Evolutionary conservation across 2,329 filamentous ascomycete genomes (phyloP).

Genomic region (Claviceps maximensis): DNA sequence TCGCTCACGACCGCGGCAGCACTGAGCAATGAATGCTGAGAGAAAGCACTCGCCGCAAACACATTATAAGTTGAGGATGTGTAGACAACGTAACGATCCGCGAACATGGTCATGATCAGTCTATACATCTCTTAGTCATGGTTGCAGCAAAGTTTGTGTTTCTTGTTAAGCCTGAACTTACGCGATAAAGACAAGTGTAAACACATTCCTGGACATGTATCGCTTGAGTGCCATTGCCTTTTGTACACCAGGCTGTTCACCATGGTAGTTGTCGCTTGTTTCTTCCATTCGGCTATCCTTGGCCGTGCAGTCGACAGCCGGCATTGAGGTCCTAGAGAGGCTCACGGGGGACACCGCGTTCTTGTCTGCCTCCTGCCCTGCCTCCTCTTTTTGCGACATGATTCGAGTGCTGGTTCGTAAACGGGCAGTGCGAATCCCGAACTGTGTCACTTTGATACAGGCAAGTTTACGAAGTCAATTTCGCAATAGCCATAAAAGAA

Average conservation of each 20-base stretch:
- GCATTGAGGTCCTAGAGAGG: not conserved
- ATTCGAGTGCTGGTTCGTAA: not conserved
- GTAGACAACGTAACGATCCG: conserved; percentile 18
- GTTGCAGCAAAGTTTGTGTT: not conserved
- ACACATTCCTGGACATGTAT: conserved; percentile 14
- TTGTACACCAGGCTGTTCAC: conserved; percentile 2
- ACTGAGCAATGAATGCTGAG: conserved; percentile 34
- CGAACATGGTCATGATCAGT: conserved; percentile 18
- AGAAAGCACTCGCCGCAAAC: conserved; percentile 25
- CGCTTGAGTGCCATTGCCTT: conserved; percentile 10
- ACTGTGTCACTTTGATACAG: not conserved
- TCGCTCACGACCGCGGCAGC: conserved; percentile 28
- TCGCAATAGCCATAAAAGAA: not conserved
- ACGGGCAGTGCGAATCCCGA: no score
- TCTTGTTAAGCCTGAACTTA: not conserved
- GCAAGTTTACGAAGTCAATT: not conserved
- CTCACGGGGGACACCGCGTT: not conserved
- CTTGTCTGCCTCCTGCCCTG: not conserved
- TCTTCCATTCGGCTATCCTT: conserved; percentile 10
- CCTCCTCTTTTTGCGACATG: not conserved
- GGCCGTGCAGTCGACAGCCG: not conserved
- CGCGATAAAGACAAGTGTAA: conserved; percentile 14
- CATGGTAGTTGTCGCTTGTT: conserved; percentile 9
- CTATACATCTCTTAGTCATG: conserved; percentile 7
- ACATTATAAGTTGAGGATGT: conserved; percentile 19